Evolutionary conservation across 192 early-diverging fungal species (phyloP).

Genomic region (Gryganskiella cystojenkinii): DNA sequence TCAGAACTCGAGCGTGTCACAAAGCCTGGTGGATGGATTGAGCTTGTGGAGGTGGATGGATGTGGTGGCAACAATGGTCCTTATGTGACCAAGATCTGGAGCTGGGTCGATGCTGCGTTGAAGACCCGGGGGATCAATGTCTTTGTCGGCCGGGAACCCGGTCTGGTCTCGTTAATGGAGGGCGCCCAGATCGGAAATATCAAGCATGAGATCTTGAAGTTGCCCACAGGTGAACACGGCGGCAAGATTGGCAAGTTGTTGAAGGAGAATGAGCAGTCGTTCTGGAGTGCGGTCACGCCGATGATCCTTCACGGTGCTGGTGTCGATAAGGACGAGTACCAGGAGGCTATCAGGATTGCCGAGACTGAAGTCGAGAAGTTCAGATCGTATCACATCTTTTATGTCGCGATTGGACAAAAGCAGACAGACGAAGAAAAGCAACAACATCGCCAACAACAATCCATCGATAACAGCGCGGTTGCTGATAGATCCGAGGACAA

Average conservation of each 20-base stretch:
- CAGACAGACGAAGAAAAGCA: neutral
- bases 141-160: neutral
- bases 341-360: constrained; percentile 21
- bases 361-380: constrained; percentile 25
- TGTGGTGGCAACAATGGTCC: constrained; percentile 41
- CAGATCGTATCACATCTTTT: constrained; percentile 40
- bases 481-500: no score
- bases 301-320: constrained; percentile 25
- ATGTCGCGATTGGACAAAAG: constrained; percentile 32
- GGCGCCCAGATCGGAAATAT: constrained; percentile 20
- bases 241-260: constrained; percentile 39
- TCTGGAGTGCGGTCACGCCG: constrained; percentile 33
- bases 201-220: neutral
- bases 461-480: no score
- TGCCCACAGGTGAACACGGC: constrained; percentile 32
- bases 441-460: no score
- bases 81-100: constrained; percentile 27
- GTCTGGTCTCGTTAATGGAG: constrained; percentile 1
- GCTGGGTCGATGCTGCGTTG: constrained; percentile 21
- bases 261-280: constrained; percentile 32
- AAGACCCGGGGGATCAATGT: constrained; percentile 7
- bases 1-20: constrained; percentile 40
- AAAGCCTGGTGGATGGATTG: constrained; percentile 50
- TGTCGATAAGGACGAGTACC: constrained; percentile 23
- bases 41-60: constrained; percentile 36